Evolutionary conservation across 192 early-diverging fungal genomes (phyloP), one percentile per base, ranked within the genome.

Genomic region (Linnemannia schmuckeri): DNA sequence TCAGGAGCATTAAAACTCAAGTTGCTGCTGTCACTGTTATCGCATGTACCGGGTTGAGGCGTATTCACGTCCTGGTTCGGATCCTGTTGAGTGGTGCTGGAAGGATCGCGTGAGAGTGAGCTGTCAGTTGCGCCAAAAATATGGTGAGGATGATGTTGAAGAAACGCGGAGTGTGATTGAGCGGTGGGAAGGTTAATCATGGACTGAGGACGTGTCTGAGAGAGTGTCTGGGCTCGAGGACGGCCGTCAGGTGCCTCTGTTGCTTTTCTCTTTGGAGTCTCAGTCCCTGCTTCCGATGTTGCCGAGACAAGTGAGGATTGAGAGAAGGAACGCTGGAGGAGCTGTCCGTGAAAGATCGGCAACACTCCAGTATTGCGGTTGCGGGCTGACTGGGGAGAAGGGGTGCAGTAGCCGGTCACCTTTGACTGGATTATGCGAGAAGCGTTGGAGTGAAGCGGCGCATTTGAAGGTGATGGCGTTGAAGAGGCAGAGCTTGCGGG

Each of bases 211-310:
- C 70, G 20, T 13, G 22, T 22, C 40, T 41, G 70, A 22, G 35
- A 22, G 24, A 69, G 57, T 8, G 68, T 71, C 6, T 54, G 77
- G 37, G 22, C 13, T 5, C 77, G 77, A 10, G 42, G 77, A 18
- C 46, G 63, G 22, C 52, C 18, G 0, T 22, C 6, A 27, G 75
- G 46, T 3, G 52, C 20, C 22, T 72, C 70, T 42, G 70, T 42
- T 9, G 70, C 70, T 72, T n/a, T 41, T 24, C 70, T 38, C 70
- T 72, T 72, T 38, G 70, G 70, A 24, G 41, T 72, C 6, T 72
- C 61, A 10, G 61, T 10, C 12, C 55, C 55, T 8, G 22, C 70
- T 13, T 38, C 37, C 70, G 20, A n/a, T 3, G 70, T 18, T 41
- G 40, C 37, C 20, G 8, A 40, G 27, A 24, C 22, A 40, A 42